Conservation (phyloP, 352 stramenopile genomes). For the Chrysophaeum taylorii region DNA sequence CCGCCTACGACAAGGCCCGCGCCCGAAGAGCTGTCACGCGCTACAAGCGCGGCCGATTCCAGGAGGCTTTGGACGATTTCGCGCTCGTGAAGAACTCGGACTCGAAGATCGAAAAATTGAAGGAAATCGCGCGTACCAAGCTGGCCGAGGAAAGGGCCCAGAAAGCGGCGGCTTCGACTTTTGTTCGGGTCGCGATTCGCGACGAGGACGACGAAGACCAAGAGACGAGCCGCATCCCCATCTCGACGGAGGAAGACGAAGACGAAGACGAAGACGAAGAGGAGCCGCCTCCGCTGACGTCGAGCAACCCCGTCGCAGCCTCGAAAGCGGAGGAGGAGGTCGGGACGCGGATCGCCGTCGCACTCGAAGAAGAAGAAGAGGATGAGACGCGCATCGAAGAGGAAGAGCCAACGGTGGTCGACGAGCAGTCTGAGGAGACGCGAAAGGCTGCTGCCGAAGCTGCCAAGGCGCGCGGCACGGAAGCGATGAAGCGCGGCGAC, state of each 20-base stretch:
- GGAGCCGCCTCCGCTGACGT: not conserved
- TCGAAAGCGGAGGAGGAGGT: slow-evolving; percentile 25
- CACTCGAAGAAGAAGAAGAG: slow-evolving; percentile 22
- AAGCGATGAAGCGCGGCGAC: slow-evolving; percentile 19
- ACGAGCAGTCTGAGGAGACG: not conserved
- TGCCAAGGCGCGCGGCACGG: slow-evolving; percentile 24
- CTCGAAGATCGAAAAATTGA: slow-evolving; percentile 46
- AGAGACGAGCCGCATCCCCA: slow-evolving; percentile 14
- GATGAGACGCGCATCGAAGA: slow-evolving; percentile 15
- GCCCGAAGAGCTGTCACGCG: slow-evolving; percentile 67
- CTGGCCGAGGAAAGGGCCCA: slow-evolving; percentile 17
- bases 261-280: not conserved
- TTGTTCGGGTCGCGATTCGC: slow-evolving; percentile 21
- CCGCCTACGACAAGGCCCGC: slow-evolving; percentile 70
- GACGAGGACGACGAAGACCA: slow-evolving; percentile 19
- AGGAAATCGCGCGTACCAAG: too few relatives aligned
- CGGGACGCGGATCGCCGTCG: slow-evolving; percentile 17
- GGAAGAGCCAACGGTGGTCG: not conserved
- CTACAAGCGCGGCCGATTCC: slow-evolving; percentile 68
- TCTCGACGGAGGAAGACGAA: not conserved
- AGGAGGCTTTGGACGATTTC: slow-evolving; percentile 65
- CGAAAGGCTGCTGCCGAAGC: not conserved
- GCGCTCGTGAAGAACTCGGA: slow-evolving; percentile 52
- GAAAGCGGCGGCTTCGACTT: slow-evolving; percentile 17
- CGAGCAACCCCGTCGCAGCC: not conserved